phyloP scores from a whole-genome alignment of 2,329 filamentous ascomycete genomes.

The Colletotrichum camelliae region DNA sequence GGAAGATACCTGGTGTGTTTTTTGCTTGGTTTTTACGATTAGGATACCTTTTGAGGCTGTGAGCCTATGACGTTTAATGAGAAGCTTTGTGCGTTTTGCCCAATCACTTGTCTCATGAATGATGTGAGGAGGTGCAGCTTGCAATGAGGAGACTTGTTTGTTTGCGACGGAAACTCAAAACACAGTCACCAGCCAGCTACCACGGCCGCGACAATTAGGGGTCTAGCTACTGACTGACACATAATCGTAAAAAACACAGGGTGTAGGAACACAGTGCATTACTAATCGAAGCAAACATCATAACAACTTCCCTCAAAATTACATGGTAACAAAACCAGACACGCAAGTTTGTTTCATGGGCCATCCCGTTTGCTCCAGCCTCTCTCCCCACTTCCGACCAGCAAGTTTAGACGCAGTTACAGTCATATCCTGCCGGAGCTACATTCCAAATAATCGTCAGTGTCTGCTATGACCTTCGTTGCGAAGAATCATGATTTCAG shows the following conservation, averaged over 20 bases:
- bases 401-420: not conserved
- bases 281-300: not conserved
- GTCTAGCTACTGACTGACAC: not conserved
- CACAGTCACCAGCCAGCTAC: accelerated
- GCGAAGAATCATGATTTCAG: accelerated
- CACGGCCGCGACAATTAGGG: not conserved
- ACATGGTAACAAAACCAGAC: not conserved
- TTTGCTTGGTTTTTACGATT: not conserved
- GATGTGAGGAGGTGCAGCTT: not conserved
- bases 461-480: not conserved
- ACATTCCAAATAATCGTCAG: not conserved
- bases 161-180: not conserved
- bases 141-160: not conserved
- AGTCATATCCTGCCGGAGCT: not conserved
- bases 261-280: not conserved
- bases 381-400: accelerated
- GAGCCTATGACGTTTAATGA: not conserved
- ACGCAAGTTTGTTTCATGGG: not conserved
- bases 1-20: not conserved
- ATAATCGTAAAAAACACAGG: not conserved
- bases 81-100: not conserved
- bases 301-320: not conserved
- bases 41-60: not conserved
- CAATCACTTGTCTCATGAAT: not conserved
- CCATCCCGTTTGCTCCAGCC: not conserved